Evolutionary conservation across 148 eudicot species (phyloP), one percentile per base, ranked within the genome.

Genomic region (Mesembryanthemum crystallinum): DNA sequence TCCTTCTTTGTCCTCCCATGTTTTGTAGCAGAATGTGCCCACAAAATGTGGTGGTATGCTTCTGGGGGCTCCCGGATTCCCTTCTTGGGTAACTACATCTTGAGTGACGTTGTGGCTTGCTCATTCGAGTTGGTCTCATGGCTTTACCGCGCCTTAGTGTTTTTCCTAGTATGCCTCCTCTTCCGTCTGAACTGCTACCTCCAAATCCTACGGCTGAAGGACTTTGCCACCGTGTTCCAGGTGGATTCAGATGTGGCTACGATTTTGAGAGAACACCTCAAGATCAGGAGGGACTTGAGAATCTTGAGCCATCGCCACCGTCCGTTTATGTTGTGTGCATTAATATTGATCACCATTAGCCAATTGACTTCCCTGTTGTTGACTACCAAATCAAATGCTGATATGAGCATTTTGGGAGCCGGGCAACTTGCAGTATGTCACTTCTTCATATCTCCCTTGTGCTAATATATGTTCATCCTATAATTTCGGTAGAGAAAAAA

Each of bases 31-130:
- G 94, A 92, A 78, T 75, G 87, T 51, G 90, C 88, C 45, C 91
- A 95, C 87, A 95, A 95, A 79, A 84, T 95, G 62, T 95, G 99
- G 99, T 95, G 99, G 99, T 92, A 89, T 54, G 75, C 81, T 69
- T 90, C 99, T 0, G 99, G 98, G 18, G 87, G 83, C 43, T 82
- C 87, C n/a, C 87, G 79, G 7, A 88, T 95, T 28, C 96, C 96
- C 62, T 92, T 87, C 83, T 73, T 95, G 75, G 97, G 90, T 20
- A 91, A 90, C 68, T 83, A 52, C n/a, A 35, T 83, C 30, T 74
- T 85, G 54, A 90, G 94, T 67, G 92, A 90, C 67, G 20, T 79
- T 2, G 85, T 89, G 20, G 89, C 92, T 12, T 95, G 99, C 79
- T 55, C 82, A 33, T 52, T 95, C 13, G 94, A 92, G 87, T 81